These are phyloP conservation scores for Diplodia corticola DNA, from an alignment of 2,329 filamentous ascomycete species.

Conservation along the genomic window DNA sequence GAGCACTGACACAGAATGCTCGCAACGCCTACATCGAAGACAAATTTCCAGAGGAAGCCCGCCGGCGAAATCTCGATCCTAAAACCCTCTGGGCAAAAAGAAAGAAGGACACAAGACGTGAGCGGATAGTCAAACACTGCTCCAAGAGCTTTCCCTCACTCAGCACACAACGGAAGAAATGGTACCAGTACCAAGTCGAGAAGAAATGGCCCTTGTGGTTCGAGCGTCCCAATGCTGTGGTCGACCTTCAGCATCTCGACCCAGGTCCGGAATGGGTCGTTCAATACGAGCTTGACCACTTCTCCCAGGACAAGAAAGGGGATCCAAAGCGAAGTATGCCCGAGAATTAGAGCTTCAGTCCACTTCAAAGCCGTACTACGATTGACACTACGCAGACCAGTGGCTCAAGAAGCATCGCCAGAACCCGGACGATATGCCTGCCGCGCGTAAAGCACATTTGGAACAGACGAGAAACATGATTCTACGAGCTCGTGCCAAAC, in stretches of 20 bases:
- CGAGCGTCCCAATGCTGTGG: not conserved
- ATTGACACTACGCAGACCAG: not conserved
- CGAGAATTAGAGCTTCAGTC: not conserved
- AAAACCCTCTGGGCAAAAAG: not conserved
- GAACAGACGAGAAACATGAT: not conserved
- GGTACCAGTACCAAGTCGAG: not conserved
- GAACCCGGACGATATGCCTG: not conserved
- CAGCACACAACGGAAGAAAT: not conserved
- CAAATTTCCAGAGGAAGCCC: not conserved
- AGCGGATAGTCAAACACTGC: not conserved
- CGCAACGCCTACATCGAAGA: not conserved
- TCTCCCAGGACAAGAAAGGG: not conserved
- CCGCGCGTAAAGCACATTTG: not conserved
- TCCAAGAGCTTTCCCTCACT: not conserved
- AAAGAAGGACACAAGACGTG: not conserved
- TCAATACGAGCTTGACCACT: not conserved
- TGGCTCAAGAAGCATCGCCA: not conserved
- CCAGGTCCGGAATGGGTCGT: not conserved
- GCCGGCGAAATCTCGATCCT: not conserved
- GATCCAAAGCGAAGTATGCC: not conserved
- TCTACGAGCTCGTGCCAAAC: not conserved
- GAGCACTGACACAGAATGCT: not conserved
- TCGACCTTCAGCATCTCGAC: not conserved
- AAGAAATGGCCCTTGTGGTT: not conserved
- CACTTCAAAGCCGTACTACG: not conserved